Percentiles rank a stretch among this genome's conserved stretches.
These are phyloP conservation scores for Globisporangium spiculum DNA, from an alignment of 352 stramenopile species.

Conservation along the genomic window DNA sequence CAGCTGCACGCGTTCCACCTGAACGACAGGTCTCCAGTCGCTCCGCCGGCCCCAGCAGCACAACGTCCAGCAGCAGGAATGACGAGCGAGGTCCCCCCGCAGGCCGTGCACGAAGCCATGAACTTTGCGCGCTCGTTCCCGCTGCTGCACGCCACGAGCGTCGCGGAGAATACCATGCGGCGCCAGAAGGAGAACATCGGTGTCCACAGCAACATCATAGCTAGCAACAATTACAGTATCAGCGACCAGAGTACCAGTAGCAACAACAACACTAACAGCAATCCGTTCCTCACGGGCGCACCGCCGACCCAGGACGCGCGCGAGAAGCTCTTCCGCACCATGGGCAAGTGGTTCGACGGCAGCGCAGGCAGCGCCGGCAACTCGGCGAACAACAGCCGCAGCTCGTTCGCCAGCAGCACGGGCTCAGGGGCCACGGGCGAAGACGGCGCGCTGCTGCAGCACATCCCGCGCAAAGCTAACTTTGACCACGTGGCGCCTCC, in stretches of 20 bases:
- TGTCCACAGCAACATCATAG: not conserved
- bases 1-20: constrained; percentile 11
- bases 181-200: constrained; percentile 9
- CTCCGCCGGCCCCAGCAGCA: not conserved
- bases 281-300: not conserved
- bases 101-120: constrained; percentile 10
- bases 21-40: constrained; percentile 6
- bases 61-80: no score
- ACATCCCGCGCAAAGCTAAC: constrained; percentile 10
- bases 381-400: constrained; percentile 10
- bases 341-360: constrained; percentile 51
- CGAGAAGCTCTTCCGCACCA: constrained; percentile 46
- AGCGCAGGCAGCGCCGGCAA: constrained; percentile 4
- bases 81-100: not conserved
- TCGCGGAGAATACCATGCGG: constrained; percentile 12
- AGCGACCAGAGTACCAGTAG: not conserved
- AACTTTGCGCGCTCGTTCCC: constrained; percentile 40
- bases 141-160: constrained; percentile 32
- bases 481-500: constrained; percentile 9
- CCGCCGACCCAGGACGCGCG: constrained; percentile 21
- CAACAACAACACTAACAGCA: constrained; percentile 7
- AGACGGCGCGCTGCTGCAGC: constrained; percentile 11
- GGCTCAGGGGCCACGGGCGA: constrained; percentile 5
- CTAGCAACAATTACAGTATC: not conserved
- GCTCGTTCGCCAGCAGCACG: constrained; percentile 15